A percentile compares a stretch with the other conserved stretches of the same genome.
Conservation (phyloP, 2,329 filamentous ascomycete genomes). For the Diaporthe vexans region DNA sequence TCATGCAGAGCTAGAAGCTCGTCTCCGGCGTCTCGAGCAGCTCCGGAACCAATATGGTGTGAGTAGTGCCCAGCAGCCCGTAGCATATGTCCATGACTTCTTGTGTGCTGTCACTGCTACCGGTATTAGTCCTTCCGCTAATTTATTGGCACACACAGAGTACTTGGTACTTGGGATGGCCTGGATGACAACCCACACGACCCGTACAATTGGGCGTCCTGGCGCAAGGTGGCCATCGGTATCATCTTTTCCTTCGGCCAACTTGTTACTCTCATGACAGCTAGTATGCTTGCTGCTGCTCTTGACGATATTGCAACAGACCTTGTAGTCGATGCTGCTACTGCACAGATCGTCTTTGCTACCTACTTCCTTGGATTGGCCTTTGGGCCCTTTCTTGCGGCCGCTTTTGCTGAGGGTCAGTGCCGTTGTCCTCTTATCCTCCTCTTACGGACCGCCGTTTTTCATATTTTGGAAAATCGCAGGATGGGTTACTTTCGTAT, state of each 20-base stretch:
- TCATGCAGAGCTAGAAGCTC: neutral
- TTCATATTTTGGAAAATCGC: too few species aligned
- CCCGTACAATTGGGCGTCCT: conserved; percentile 43
- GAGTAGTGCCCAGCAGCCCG: neutral
- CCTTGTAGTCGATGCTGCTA: conserved; percentile 47
- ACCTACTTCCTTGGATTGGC: conserved; percentile 54
- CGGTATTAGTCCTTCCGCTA: neutral
- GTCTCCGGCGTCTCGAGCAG: neutral
- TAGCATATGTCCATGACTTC: too few species aligned
- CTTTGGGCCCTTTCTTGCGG: conserved; percentile 52
- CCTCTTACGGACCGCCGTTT: too few species aligned
- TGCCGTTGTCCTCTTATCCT: too few species aligned
- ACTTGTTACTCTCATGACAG: conserved; percentile 54
- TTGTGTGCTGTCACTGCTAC: too few species aligned
- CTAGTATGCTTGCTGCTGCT: conserved; percentile 54
- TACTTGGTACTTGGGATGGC: conserved; percentile 41
- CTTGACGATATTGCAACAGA: conserved; percentile 51
- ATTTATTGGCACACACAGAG: neutral
- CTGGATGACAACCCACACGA: conserved; percentile 39
- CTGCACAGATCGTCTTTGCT: conserved; percentile 52
- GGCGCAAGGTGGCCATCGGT: conserved; percentile 44
- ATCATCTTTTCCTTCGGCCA: conserved; percentile 52
- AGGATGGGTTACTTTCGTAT: too few species aligned
- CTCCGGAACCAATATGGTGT: neutral
- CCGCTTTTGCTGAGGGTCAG: conserved; percentile 49